phyloP scores from a whole-genome alignment of 108 stramenopile genomes.

The Epipyxis sp. region DNA sequence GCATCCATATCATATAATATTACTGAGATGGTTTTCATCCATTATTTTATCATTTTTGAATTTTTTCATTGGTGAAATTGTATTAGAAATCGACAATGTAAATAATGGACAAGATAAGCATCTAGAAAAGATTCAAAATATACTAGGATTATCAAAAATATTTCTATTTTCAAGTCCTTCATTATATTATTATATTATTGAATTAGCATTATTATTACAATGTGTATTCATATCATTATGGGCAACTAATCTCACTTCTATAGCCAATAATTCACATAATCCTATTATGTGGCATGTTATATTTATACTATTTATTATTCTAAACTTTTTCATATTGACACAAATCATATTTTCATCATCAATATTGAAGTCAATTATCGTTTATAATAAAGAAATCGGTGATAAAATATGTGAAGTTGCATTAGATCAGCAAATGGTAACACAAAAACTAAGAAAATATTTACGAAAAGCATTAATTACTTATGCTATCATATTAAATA shows the following conservation, averaged over 20 bases:
- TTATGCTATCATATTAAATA: too few species aligned
- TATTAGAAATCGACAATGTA: too few species aligned
- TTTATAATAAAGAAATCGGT: background rate
- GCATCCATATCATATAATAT: too few species aligned
- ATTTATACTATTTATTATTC: background rate
- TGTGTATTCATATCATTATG: background rate
- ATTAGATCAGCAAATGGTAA: background rate
- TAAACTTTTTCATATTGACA: constrained; percentile 15
- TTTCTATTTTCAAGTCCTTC: background rate
- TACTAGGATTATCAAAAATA: background rate
- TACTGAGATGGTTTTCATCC: too few species aligned
- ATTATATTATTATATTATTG: background rate
- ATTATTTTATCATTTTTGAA: too few species aligned
- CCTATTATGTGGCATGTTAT: background rate
- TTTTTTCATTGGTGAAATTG: too few species aligned
- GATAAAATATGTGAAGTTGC: constrained; percentile 2
- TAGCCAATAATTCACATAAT: background rate
- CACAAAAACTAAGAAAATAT: background rate
- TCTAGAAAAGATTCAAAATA: too few species aligned
- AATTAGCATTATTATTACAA: background rate
- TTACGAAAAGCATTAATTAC: background rate
- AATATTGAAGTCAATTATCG: background rate
- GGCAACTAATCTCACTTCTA: background rate
- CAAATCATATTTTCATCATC: background rate
- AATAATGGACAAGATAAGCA: too few species aligned